A percentile compares a stretch with the other conserved stretches of the same genome.
These are phyloP conservation scores for Acer saccharum DNA, from an alignment of 345 rosid species.

Conservation along the genomic window DNA sequence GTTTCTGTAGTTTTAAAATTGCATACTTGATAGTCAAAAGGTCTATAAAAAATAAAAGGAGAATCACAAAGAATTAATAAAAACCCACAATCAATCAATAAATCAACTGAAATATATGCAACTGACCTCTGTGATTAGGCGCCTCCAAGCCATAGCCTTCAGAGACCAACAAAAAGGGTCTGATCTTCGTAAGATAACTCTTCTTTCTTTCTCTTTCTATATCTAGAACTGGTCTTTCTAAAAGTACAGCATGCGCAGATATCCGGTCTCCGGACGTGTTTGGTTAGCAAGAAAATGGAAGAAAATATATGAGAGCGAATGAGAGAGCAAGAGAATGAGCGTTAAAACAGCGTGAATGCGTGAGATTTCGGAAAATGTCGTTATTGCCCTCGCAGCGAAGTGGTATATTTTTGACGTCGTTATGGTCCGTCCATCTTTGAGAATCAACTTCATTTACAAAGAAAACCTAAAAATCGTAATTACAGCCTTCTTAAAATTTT, in stretches of 20 bases:
- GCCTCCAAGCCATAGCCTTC: conserved; percentile 89
- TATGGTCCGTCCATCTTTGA: background rate
- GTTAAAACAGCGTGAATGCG: background rate
- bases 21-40: background rate
- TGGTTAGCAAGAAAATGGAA: conserved; percentile 26
- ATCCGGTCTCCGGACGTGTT: conserved; percentile 17
- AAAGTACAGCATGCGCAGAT: background rate
- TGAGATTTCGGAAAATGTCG: background rate
- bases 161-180: conserved; percentile 7
- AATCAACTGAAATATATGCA: background rate
- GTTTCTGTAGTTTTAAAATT: conserved; percentile 17
- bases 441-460: background rate
- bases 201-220: conserved; percentile 16
- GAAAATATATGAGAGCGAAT: background rate
- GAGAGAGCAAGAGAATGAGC: background rate
- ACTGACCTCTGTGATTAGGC: conserved; percentile 72
- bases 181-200: conserved; percentile 16
- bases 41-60: background rate
- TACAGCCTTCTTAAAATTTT: no score
- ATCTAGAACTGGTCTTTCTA: background rate
- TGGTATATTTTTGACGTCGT: background rate
- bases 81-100: background rate
- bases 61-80: no score
- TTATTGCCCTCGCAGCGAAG: background rate
- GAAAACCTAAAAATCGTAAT: background rate